Conservation (phyloP, 2,329 filamentous ascomycete genomes). For the Chaetomiaceae sp. region DNA sequence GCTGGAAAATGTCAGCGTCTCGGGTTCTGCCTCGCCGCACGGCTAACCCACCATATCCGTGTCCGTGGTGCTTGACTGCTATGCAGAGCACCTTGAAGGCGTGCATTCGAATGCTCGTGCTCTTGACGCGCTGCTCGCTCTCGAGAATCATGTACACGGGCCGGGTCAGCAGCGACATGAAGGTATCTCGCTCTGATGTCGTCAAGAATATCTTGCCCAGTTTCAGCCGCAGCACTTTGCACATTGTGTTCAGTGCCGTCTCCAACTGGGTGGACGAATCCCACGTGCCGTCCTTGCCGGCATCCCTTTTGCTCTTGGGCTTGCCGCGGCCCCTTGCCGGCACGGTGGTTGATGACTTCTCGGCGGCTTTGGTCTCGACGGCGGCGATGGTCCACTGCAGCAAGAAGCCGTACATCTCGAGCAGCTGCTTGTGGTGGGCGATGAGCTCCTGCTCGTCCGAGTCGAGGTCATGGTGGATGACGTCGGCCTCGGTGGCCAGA, state of each 20-base stretch:
- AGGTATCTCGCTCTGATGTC: slow-evolving; percentile 92
- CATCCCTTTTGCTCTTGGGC: slow-evolving; percentile 69
- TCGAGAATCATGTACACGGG: slow-evolving; percentile 93
- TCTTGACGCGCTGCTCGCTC: slow-evolving; percentile 89
- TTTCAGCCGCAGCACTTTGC: slow-evolving; percentile 90
- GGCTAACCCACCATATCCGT: slow-evolving; percentile 72
- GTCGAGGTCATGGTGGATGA: slow-evolving; percentile 80
- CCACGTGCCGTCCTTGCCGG: slow-evolving; percentile 72
- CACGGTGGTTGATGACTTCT: slow-evolving; percentile 73
- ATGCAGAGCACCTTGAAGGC: slow-evolving; percentile 96
- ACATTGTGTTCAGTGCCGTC: slow-evolving; percentile 86
- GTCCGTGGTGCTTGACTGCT: slow-evolving; percentile 94
- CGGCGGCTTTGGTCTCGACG: slow-evolving; percentile 89
- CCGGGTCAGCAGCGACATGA: slow-evolving; percentile 84
- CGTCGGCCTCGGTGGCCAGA: slow-evolving; percentile 78
- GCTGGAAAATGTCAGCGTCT: slow-evolving; percentile 47
- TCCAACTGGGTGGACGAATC: slow-evolving; percentile 87
- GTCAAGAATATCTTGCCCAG: slow-evolving; percentile 90
- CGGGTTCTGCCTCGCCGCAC: background rate
- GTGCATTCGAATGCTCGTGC: slow-evolving; percentile 86
- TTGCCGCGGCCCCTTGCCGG: slow-evolving; percentile 69
- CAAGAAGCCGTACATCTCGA: slow-evolving; percentile 92
- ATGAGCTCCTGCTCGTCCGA: slow-evolving; percentile 86
- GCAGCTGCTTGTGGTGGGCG: slow-evolving; percentile 79
- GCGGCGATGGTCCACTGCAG: slow-evolving; percentile 92